Percentiles rank a stretch among this genome's conserved stretches.
Evolutionary conservation across 108 stramenopile genomes (phyloP).

Genomic region (Chaetoceros muelleri): DNA sequence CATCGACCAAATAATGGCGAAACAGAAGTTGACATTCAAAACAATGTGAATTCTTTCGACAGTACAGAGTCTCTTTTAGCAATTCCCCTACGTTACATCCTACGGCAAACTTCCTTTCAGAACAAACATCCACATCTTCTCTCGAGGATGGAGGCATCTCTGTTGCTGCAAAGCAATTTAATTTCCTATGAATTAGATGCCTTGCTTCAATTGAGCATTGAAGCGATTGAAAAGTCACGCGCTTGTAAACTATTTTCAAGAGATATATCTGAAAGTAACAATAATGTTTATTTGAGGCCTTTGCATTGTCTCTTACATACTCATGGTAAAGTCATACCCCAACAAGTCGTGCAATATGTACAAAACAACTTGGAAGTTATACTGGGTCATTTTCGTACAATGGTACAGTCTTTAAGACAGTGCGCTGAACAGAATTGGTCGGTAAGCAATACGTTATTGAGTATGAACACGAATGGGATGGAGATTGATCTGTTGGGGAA

Average conservation of each 20-base stretch:
- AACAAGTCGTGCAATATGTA: background rate
- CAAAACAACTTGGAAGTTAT: background rate
- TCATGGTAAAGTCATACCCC: background rate
- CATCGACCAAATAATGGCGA: too few relatives aligned
- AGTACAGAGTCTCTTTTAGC: background rate
- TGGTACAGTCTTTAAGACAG: background rate
- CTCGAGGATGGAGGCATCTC: background rate
- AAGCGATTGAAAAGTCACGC: background rate
- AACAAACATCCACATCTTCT: background rate
- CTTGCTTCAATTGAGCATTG: background rate
- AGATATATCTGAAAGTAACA: background rate
- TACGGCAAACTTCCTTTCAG: background rate
- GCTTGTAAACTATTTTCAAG: background rate
- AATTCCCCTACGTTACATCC: background rate
- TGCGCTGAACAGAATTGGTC: background rate
- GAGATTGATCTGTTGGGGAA: background rate
- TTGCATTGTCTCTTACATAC: background rate
- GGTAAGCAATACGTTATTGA: background rate
- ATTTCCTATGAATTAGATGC: background rate
- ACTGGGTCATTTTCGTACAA: background rate
- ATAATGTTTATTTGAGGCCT: background rate
- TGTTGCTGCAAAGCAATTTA: background rate
- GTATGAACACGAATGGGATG: too few relatives aligned
- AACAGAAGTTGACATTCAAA: too few relatives aligned
- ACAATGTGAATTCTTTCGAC: background rate